Percentiles rank a stretch among this genome's conserved stretches.
Evolutionary conservation across 352 stramenopile genomes (phyloP).

Genomic region (Globisporangium irregulare): DNA sequence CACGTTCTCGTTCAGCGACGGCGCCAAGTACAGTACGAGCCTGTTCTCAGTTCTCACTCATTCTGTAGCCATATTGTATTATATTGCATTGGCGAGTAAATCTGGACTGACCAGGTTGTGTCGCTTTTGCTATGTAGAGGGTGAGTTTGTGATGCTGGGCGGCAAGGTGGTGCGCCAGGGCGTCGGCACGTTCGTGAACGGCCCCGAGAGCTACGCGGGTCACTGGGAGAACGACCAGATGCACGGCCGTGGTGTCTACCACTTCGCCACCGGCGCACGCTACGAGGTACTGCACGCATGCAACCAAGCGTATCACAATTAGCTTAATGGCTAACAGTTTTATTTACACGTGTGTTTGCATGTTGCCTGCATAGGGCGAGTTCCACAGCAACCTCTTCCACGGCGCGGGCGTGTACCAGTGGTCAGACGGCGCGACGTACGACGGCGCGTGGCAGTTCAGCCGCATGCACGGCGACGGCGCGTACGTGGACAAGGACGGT

Average conservation of each 20-base stretch:
- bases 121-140: conserved; percentile 23
- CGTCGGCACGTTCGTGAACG: conserved; percentile 41
- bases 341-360: not conserved
- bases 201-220: conserved; percentile 63
- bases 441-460: conserved; percentile 50
- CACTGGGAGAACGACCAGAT: conserved; percentile 66
- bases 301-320: not conserved
- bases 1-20: conserved; percentile 68
- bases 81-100: not conserved
- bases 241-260: conserved; percentile 60
- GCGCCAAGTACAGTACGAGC: conserved; percentile 45
- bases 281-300: conserved; percentile 43
- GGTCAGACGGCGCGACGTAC: conserved; percentile 66
- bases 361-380: conserved; percentile 28
- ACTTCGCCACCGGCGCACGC: conserved; percentile 60
- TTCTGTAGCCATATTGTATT: not conserved
- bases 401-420: conserved; percentile 60
- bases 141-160: conserved; percentile 36
- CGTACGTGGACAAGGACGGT: conserved; percentile 73
- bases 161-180: conserved; percentile 55
- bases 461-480: conserved; percentile 74
- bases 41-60: conserved; percentile 10
- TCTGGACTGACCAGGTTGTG: not conserved
- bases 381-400: conserved; percentile 67
- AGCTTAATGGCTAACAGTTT: not conserved